phyloP scores from a whole-genome alignment of 768 basidiomycete genomes.

The Filobasidium wieringae region DNA sequence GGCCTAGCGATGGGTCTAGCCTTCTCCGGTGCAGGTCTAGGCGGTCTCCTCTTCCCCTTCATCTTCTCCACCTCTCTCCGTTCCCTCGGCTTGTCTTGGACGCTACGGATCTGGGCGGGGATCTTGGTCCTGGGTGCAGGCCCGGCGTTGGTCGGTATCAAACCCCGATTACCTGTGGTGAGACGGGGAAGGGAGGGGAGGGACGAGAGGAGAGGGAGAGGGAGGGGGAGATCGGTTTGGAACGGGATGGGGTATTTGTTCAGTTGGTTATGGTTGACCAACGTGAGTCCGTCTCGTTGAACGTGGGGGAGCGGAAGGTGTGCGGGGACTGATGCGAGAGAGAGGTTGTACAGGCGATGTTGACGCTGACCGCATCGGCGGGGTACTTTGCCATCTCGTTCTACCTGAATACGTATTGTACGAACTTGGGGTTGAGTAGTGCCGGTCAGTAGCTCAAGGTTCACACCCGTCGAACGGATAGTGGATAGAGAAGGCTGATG shows the following conservation, averaged over 20 bases:
- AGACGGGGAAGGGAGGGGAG: no score
- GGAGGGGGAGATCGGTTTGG: neutral
- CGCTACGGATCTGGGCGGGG: conserved; percentile 6
- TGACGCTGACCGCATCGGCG: neutral
- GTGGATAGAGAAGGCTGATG: neutral
- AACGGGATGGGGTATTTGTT: no score
- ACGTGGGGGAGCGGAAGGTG: no score
- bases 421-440: neutral
- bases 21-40: conserved; percentile 21
- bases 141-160: neutral
- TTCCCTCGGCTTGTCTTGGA: conserved; percentile 2
- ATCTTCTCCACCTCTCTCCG: conserved; percentile 19
- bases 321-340: no score
- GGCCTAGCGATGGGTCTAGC: conserved; percentile 29
- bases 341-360: neutral
- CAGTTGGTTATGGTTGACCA: neutral
- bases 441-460: neutral
- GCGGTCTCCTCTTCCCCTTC: conserved; percentile 32
- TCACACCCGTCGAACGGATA: neutral
- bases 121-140: neutral
- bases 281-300: neutral
- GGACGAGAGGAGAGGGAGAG: no score
- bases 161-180: conserved; percentile 4
- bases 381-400: neutral
- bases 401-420: neutral